Evolutionary conservation across 768 basidiomycete species (phyloP).

Genomic region (Mycena rebaudengoi): DNA sequence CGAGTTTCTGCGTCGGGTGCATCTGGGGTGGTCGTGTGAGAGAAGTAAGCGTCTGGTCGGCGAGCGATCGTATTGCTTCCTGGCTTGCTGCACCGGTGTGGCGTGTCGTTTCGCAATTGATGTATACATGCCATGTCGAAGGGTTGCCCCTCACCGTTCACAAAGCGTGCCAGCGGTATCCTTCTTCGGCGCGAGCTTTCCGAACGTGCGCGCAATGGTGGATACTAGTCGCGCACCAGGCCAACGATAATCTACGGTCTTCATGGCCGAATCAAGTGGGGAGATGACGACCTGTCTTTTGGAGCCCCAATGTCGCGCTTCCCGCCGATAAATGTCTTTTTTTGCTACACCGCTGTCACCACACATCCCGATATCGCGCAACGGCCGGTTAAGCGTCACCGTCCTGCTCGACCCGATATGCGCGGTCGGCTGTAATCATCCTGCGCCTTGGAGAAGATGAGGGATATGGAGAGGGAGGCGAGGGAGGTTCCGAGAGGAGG

Average conservation of each 20-base stretch:
- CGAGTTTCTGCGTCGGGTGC: constrained; percentile 20
- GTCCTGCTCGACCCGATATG: constrained; percentile 21
- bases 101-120: neutral
- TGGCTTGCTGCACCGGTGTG: constrained; percentile 70
- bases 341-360: constrained; percentile 76
- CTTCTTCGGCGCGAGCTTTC: constrained; percentile 76
- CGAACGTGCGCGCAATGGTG: constrained; percentile 81
- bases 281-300: constrained; percentile 74
- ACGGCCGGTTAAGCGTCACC: constrained; percentile 69
- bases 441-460: constrained; percentile 79
- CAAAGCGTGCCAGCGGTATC: constrained; percentile 68
- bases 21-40: constrained; percentile 31
- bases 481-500: constrained; percentile 80
- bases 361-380: constrained; percentile 77
- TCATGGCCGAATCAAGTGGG: neutral
- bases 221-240: constrained; percentile 86
- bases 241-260: constrained; percentile 78
- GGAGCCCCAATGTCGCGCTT: constrained; percentile 69
- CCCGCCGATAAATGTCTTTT: constrained; percentile 52
- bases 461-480: constrained; percentile 78
- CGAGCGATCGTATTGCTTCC: constrained; percentile 72
- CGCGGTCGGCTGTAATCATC: constrained; percentile 65
- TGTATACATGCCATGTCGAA: neutral
- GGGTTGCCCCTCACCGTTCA: constrained; percentile 57
- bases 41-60: constrained; percentile 24